Evolutionary conservation across 163 green algal species (phyloP), one percentile per base, ranked within the genome.

Genomic region (Prototheca wickerhamii): DNA sequence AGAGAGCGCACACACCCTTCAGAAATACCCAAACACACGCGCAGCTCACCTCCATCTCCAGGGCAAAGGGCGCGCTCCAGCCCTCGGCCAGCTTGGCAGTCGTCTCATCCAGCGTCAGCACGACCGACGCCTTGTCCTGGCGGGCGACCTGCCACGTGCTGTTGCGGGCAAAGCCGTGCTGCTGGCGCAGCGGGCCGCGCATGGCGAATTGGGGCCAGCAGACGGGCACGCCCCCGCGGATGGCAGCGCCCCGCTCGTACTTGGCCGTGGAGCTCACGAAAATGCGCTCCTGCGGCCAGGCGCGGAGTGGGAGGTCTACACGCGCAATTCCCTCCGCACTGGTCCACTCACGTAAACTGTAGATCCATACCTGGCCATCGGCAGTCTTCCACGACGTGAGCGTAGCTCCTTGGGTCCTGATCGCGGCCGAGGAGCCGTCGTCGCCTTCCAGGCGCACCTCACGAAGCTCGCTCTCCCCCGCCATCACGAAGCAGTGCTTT

Each of bases 101-200:
- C 2, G 73, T 82, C 21, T 78, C 82, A 12, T 44, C 30, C 4
- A 30, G 54, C 8, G 5, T 12, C 30, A 44, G 10, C 5, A 58
- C 51, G 7, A 61, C 32, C 5, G 12, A 33, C 29, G 32, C 56
- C 25, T 29, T 55, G 3, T 49, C 29, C 4, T 65, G 42, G 31
- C 70, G 49, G 5, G 85, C 58, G 25, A 96, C 61, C 17, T 61
- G 35, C 65, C 89, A 96, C 26, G 54, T 40, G 3, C 40, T 72
- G 70, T 96, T 96, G 51, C 91, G 78, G 0, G 87, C 91, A 77
- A 96, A 97, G 56, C 91, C 91, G 60, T 97, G 91, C 77, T 91
- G 82, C 23, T 53, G 34, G 17, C 70, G 63, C n/a, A 91, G 71
- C 0, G 84, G 82, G 0, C 89, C 91, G 53, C 94, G 72, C 49